Conservation (phyloP, 306 rosid genomes). For the Quercus bicolor region DNA sequence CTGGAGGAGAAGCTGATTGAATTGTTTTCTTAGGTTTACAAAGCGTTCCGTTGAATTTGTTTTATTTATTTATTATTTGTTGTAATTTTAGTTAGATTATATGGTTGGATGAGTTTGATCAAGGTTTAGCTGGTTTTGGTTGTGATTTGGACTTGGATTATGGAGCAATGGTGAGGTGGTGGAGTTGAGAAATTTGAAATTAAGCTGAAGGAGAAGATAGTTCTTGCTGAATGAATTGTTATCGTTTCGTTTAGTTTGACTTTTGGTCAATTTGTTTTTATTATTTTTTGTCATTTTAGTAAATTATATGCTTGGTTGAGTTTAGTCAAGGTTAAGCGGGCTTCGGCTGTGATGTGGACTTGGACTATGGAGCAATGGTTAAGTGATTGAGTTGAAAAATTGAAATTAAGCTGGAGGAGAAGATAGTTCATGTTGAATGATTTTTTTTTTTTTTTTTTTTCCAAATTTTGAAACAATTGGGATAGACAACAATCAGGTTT, state of each 20-base stretch:
- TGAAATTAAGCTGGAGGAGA: neutral
- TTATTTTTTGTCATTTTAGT: too few relatives aligned
- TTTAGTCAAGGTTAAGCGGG: neutral
- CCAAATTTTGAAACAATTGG: too few relatives aligned
- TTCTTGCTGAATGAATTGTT: neutral
- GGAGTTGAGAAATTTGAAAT: neutral
- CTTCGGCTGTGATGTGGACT: neutral
- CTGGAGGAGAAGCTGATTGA: neutral
- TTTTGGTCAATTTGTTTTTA: too few relatives aligned
- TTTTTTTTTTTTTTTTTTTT: too few relatives aligned
- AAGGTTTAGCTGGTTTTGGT: neutral
- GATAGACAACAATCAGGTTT: too few relatives aligned
- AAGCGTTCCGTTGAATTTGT: too few relatives aligned
- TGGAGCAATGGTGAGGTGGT: constrained; percentile 2
- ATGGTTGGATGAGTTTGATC: neutral
- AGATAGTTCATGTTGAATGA: neutral
- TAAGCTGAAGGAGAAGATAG: neutral
- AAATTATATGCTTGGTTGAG: neutral
- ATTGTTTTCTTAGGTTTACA: too few relatives aligned
- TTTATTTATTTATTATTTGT: neutral
- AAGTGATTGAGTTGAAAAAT: neutral
- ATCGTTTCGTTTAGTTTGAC: too few relatives aligned
- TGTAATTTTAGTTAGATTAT: neutral
- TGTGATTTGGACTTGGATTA: neutral
- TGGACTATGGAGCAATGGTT: neutral